Evolutionary conservation across 1,284 basidiomycete species (phyloP), one percentile per base, ranked within the genome.

Genomic region (Ustilago sp.): DNA sequence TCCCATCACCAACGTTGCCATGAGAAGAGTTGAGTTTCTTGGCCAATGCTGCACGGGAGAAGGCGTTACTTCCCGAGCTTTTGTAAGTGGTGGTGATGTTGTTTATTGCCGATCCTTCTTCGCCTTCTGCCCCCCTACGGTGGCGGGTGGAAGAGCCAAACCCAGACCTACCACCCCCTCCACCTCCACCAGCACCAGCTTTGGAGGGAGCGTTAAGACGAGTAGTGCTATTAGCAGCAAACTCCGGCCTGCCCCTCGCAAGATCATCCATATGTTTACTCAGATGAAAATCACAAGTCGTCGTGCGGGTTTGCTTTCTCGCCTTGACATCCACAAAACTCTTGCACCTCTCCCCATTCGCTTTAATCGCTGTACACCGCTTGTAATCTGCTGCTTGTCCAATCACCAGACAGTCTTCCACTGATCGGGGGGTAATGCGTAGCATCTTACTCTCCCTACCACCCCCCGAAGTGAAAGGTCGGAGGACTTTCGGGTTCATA

Each of bases 381-480:
- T 93, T 93, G 2, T 98, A 89, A 85, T 98, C 94, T 36, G 89
- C 89, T 3, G 94, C 90, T n/a, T 91, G 90, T 0, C 96, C 96
- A 57, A 99, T 91, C 39, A 93, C 88, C n/a, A 91, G 89, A 53
- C 97, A 91, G 3, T 93, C 92, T 3, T 91, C 89, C 0, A 90
- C 91, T 0, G 91, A 93, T 54, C 92, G 91, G 0, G 96, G 96
- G 0, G 94, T 95, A 55, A 99, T 86, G 0, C 93, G 93, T 7
- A 98, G 90, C 31, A 95, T 91, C 77, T 95, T 94, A 47, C 90
- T 56, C 43, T 77, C 63, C 8, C 19, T 3, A 5, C 64, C 63
- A 32, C 48, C 55, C 73, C 92, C 60, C 3, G 55, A 32, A 8
- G 45, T n/a, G 31, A 47, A 91, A 13, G 94, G 94, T 80, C 93